These are phyloP conservation scores for Lactifluus subvellereus DNA, from an alignment of 768 basidiomycete genomes.

Conservation along the genomic window DNA sequence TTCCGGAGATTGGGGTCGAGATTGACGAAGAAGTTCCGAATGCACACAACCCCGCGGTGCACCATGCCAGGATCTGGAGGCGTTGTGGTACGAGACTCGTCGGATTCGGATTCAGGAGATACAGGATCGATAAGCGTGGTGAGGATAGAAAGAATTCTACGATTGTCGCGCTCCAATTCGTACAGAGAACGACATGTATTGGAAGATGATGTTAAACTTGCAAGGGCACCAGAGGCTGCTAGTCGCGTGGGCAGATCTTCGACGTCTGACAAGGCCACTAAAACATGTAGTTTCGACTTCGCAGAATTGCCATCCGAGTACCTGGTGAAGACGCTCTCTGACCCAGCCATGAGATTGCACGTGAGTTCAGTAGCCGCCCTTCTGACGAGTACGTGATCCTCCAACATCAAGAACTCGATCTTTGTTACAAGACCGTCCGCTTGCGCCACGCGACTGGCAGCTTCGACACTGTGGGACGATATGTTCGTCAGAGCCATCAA, in stretches of 20 bases:
- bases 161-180: constrained; percentile 57
- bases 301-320: constrained; percentile 46
- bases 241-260: constrained; percentile 79
- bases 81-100: constrained; percentile 33
- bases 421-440: constrained; percentile 55
- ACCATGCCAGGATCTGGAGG: constrained; percentile 54
- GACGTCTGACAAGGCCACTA: constrained; percentile 81
- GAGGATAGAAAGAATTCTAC: constrained; percentile 59
- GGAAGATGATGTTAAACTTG: constrained; percentile 62
- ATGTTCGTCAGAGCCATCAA: constrained; percentile 97
- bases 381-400: constrained; percentile 76
- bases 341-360: constrained; percentile 83
- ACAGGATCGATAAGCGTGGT: constrained; percentile 62
- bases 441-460: constrained; percentile 61
- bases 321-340: constrained; percentile 67
- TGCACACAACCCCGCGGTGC: constrained; percentile 74
- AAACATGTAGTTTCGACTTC: constrained; percentile 68
- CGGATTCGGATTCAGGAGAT: constrained; percentile 32
- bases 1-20: constrained; percentile 37
- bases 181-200: constrained; percentile 57
- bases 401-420: constrained; percentile 68
- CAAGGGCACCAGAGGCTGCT: constrained; percentile 89
- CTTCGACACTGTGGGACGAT: constrained; percentile 64
- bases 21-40: constrained; percentile 54
- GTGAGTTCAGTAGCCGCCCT: constrained; percentile 86